Conservation (phyloP, 2,329 filamentous ascomycete species). For the Blastomyces silverae region DNA sequence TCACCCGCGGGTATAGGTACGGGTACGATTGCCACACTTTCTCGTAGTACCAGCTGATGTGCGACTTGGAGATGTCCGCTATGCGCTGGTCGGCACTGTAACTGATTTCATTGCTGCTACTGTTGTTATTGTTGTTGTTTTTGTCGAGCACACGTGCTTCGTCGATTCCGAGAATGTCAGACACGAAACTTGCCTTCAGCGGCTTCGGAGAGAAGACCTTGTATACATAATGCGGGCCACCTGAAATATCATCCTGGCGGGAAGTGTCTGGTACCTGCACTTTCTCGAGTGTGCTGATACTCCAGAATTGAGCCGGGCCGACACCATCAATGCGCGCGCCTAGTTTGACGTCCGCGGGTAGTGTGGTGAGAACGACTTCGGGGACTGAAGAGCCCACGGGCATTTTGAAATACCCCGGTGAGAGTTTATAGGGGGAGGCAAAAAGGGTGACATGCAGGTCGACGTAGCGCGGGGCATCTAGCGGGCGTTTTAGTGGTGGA, state of each 20-base stretch:
- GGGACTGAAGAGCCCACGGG: constrained; percentile 51
- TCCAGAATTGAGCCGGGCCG: constrained; percentile 75
- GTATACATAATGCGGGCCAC: constrained; percentile 52
- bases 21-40: constrained; percentile 82
- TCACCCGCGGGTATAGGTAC: constrained; percentile 71
- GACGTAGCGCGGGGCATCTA: constrained; percentile 79
- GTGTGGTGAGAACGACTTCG: constrained; percentile 72
- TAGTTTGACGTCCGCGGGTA: constrained; percentile 49
- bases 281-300: constrained; percentile 65
- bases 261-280: constrained; percentile 51
- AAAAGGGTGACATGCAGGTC: constrained; percentile 85
- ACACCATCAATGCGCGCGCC: constrained; percentile 47
- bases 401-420: constrained; percentile 65
- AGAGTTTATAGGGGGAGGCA: constrained; percentile 66
- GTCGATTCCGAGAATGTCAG: constrained; percentile 43
- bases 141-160: constrained; percentile 22
- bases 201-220: constrained; percentile 58
- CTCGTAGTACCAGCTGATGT: constrained; percentile 69
- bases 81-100: constrained; percentile 24
- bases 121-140: background rate
- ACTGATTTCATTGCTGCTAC: constrained; percentile 20
- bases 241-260: constrained; percentile 15
- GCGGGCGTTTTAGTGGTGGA: constrained; percentile 42
- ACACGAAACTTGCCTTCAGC: constrained; percentile 44
- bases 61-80: constrained; percentile 32